Base-by-base conservation (phyloP, 768 basidiomycete genomes). In the Auricularia auricula-judae region DNA sequence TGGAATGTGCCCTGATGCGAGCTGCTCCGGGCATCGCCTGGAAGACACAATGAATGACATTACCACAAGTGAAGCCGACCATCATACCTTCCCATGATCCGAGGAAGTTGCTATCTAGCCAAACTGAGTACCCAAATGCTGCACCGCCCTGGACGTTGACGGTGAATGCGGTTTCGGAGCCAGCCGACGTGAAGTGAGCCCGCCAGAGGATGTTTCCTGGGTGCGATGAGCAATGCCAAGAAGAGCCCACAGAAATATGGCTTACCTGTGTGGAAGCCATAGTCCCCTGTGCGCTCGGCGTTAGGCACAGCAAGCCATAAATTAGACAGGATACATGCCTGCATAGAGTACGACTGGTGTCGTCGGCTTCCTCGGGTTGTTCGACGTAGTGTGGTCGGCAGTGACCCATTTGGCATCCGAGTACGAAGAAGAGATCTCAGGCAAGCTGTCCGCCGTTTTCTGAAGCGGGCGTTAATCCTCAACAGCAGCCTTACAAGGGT, bases 311-410 rank as follows among this genome's bases (percentile, higher is more conserved):
- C 39, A 14, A 42, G 39, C 39, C 8, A 4, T 14, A 14, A 42
- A 29, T 29, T 29, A 29, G 29, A 29, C 29, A 29, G 29, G 12
- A 42, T 8, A 42, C 39, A 7, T 42, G 39, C 68, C 68, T 4
- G 88, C 90, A 73, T 90, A 92, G 35, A 93, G 75, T 16, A 91
- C 76, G 44, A 67, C 87, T 77, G 1, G 88, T 88, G 67, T 91
- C 87, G 1, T 88, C 2, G 87, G 87, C 68, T 84, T 84, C 60
- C 78, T 77, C 3, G 88, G 86, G 65, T 87, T 85, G 68, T 88
- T 89, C 34, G 92, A 91, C 29, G 79, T 80, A n/a, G 80, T 88
- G 66, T 85, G 85, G 68, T 89, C 80, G n/a, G 89, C 91, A 63
- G 79, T 68, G 10, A 77, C 78, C 91, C 90, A 93, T 3, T 68